A percentile compares a stretch with the other conserved stretches of the same genome.
phyloP scores from a whole-genome alignment of 805 yeast genomes.

The Grigorovia transvaalensis region DNA sequence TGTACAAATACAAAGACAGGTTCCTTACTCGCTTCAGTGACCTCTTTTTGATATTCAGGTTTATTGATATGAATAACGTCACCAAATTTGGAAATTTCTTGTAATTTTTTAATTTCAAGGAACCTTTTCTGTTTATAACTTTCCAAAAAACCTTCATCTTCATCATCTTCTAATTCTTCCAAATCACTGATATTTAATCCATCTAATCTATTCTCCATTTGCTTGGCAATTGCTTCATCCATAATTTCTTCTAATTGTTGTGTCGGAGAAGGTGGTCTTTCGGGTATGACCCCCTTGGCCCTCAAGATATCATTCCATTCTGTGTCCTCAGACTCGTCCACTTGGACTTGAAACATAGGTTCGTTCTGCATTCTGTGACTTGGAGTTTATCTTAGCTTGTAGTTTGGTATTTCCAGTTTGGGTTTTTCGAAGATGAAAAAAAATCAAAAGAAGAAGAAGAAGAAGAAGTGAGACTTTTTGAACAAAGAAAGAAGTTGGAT shows the following conservation, averaged over 20 bases:
- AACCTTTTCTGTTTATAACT: conserved; percentile 68
- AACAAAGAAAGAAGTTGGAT: neutral
- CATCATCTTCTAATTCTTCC: conserved; percentile 83
- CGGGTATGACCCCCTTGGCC: conserved; percentile 84
- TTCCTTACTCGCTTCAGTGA: conserved; percentile 64
- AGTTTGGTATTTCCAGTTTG: neutral
- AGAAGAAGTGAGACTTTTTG: neutral
- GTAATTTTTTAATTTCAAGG: conserved; percentile 56
- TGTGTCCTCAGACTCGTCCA: conserved; percentile 92
- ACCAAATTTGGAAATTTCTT: conserved; percentile 55
- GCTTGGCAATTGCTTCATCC: conserved; percentile 67
- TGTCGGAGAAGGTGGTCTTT: conserved; percentile 80
- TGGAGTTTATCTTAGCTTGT: no score
- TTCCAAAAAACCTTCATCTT: conserved; percentile 81
- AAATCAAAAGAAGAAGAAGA: neutral
- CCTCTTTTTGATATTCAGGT: conserved; percentile 78
- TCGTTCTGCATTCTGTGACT: conserved; percentile 20
- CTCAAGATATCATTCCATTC: conserved; percentile 97
- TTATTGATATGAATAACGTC: conserved; percentile 67
- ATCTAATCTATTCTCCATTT: conserved; percentile 77
- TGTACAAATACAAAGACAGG: conserved; percentile 65
- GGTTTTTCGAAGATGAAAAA: neutral
- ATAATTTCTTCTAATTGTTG: conserved; percentile 79
- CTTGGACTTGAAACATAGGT: conserved; percentile 69
- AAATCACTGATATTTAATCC: conserved; percentile 68